Evolutionary conservation across 2,329 filamentous ascomycete genomes (phyloP).

Genomic region (Alternaria brassicae): DNA sequence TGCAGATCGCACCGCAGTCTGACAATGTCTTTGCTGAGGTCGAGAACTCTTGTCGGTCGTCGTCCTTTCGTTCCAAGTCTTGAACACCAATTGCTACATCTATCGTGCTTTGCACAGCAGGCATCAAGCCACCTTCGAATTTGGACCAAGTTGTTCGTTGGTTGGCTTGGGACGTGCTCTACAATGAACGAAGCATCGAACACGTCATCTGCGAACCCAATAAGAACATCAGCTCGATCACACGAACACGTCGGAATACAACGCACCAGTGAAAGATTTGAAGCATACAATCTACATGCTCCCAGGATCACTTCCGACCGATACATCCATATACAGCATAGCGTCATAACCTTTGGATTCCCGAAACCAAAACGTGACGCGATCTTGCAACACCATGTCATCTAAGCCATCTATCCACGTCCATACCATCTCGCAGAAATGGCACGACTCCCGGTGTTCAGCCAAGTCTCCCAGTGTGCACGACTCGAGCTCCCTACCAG

Average conservation of each 20-base stretch:
- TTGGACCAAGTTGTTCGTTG: not conserved
- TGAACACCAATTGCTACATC: not conserved
- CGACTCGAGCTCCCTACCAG: not conserved
- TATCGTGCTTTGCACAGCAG: not conserved
- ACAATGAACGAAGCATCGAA: not conserved
- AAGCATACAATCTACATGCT: not conserved
- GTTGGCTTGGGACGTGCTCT: not conserved
- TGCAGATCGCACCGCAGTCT: conserved; percentile 7
- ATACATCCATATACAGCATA: too few species aligned
- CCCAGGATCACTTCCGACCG: too few species aligned
- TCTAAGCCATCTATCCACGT: not conserved
- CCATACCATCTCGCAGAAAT: not conserved
- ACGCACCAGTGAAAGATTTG: not conserved
- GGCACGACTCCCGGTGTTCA: not conserved
- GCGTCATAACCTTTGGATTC: not conserved
- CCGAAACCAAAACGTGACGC: not conserved
- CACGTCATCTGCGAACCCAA: not conserved
- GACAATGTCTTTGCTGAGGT: not conserved
- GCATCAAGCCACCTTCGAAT: not conserved
- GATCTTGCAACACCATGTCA: too few species aligned
- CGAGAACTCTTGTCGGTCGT: conserved; percentile 9
- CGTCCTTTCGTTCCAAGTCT: not conserved
- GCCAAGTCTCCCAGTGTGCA: not conserved
- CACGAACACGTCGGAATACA: not conserved
- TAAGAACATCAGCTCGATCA: not conserved